Evolutionary conservation across 495 filamentous ascomycete species (phyloP), one percentile per base, ranked within the genome.

Genomic region (Trichocladium antarcticum): DNA sequence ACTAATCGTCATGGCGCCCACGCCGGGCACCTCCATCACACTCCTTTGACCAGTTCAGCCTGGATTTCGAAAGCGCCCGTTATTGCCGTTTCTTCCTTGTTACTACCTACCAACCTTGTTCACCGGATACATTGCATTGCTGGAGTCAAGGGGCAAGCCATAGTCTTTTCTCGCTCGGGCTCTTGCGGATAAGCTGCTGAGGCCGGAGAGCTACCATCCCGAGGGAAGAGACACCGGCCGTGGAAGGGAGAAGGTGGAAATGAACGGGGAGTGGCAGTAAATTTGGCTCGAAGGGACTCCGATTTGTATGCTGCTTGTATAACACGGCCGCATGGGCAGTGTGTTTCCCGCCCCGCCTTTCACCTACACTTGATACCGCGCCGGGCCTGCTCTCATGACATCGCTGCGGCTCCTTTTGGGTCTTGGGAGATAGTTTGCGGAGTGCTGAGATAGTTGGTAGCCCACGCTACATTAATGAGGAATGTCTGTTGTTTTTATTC

Each of bases 61-160:
- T 20, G 32, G 20, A 12, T 42, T 49, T 42, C 19, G 11, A 19
- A 42, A 31, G 29, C 21, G 32, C 5, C 29, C 16, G 15, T 20
- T 24, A 17, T 20, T 20, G 31, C 29, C 31, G 14, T 11, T 42
- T 49, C 39, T 43, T 40, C 20, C 38, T 29, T 42, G 31, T 22
- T 19, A 27, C 28, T 36, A 15, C 29, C n/a, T 49, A 15, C 37
- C 3, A 9, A n/a, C n/a, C n/a, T n/a, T n/a, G n/a, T n/a, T n/a
- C 3, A 17, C 11, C 16, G 29, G 24, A 38, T 12, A 49, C 36
- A 42, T 49, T 42, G 46, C 46, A 37, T 47, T 47, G 32, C 24
- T 27, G 24, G 36, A 7, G 12, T 21, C 37, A 24, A 21, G 2
- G 46, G 19, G 15, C 6, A 37, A 15, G 19, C 9, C 2, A 19